These are phyloP conservation scores for sunflower (Helianthus annuus) DNA, from an alignment of 129 eudicot genomes.

Conservation along the genomic window HanXRQr2.0-SUNRISE NC_035448.2:197807809-197808308, in stretches of 20 bases:
- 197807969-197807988: conserved; percentile 61
- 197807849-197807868: conserved; percentile 50
- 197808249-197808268: conserved; percentile 6
- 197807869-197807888: conserved; percentile 63
- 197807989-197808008: conserved; percentile 49
- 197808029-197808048: no score
- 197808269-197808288: conserved; percentile 3
- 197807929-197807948: conserved; percentile 55
- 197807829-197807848: conserved; percentile 30
- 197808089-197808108: background rate
- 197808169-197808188: background rate
- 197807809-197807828: conserved; percentile 73
- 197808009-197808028: background rate
- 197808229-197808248: background rate
- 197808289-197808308: background rate
- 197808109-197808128: background rate
- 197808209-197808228: background rate
- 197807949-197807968: conserved; percentile 38
- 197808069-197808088: background rate
- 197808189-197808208: background rate
- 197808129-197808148: background rate
- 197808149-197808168: background rate
- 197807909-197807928: conserved; percentile 54
- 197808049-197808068: background rate
- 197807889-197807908: conserved; percentile 61